These are phyloP conservation scores for Paulinella micropora DNA, from an alignment of 78 protist species.

Conservation along the genomic window DNA sequence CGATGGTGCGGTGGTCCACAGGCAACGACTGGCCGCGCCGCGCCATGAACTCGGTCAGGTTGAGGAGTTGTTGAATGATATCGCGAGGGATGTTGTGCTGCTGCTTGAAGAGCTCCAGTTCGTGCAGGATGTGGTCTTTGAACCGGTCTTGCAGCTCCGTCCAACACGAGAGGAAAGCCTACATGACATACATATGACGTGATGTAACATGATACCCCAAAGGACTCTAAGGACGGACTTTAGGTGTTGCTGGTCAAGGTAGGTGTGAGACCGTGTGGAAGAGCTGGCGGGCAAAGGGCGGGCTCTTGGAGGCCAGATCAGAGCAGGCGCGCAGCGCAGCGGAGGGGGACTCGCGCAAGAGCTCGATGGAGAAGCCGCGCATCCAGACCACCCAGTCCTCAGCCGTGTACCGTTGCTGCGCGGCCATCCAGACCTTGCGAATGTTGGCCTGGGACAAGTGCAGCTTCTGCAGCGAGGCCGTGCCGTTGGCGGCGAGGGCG, in stretches of 20 bases:
- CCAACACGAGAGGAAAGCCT: constrained; percentile 87
- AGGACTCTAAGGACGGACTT: no score
- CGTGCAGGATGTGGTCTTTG: constrained; percentile 9
- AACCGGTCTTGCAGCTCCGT: constrained; percentile 50
- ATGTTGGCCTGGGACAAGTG: no score
- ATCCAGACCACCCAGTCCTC: constrained; percentile 93
- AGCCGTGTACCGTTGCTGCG: no score
- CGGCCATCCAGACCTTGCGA: no score
- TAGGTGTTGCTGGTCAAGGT: no score
- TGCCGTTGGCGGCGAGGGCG: no score
- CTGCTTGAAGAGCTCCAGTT: constrained; percentile 31
- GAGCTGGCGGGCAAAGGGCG: constrained; percentile 70
- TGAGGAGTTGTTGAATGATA: constrained; percentile 52
- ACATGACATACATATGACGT: no score
- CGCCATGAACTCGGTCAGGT: constrained; percentile 92
- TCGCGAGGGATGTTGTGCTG: constrained; percentile 62
- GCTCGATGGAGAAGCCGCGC: constrained; percentile 57
- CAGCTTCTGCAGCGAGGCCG: no score
- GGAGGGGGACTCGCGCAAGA: constrained; percentile 80
- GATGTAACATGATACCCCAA: no score
- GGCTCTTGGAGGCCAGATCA: constrained; percentile 45
- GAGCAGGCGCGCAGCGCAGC: constrained; percentile 82
- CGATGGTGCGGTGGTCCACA: constrained; percentile 43
- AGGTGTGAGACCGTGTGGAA: no score
- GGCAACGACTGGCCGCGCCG: constrained; percentile 65